A percentile compares a stretch with the other conserved stretches of the same genome.
These are phyloP conservation scores for Heritiera fomes DNA, from an alignment of 345 rosid species.

Conservation along the genomic window DNA sequence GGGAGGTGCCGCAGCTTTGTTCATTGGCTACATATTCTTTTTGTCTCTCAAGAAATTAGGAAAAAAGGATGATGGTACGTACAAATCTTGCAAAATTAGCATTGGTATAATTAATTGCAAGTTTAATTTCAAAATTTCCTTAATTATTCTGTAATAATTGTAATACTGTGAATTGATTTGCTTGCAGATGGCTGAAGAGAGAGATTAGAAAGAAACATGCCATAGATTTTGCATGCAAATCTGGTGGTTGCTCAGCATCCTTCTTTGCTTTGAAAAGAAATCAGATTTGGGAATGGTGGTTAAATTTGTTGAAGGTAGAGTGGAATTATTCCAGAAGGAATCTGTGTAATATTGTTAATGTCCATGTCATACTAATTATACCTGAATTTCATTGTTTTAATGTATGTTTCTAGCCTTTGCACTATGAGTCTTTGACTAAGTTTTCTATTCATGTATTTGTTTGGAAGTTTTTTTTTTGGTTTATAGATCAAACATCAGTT, in stretches of 20 bases:
- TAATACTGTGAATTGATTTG: not conserved
- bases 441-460: no score
- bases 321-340: not conserved
- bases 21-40: slow-evolving; percentile 38
- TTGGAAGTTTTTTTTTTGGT: no score
- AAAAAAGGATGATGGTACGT: slow-evolving; percentile 50
- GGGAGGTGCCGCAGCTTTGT: slow-evolving; percentile 67
- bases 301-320: not conserved
- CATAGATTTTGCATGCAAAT: no score
- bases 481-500: no score
- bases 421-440: no score
- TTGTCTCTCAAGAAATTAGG: slow-evolving; percentile 37
- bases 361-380: not conserved
- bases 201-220: no score
- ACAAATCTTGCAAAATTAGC: not conserved
- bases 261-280: no score
- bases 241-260: no score
- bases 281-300: no score
- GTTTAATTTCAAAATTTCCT: not conserved
- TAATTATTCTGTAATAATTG: no score
- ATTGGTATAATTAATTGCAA: not conserved
- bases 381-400: not conserved
- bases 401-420: not conserved
- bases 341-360: not conserved
- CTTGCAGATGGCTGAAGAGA: no score